Base-by-base conservation (phyloP, 2,329 filamentous ascomycete species). In the Cytospora piceae region DNA sequence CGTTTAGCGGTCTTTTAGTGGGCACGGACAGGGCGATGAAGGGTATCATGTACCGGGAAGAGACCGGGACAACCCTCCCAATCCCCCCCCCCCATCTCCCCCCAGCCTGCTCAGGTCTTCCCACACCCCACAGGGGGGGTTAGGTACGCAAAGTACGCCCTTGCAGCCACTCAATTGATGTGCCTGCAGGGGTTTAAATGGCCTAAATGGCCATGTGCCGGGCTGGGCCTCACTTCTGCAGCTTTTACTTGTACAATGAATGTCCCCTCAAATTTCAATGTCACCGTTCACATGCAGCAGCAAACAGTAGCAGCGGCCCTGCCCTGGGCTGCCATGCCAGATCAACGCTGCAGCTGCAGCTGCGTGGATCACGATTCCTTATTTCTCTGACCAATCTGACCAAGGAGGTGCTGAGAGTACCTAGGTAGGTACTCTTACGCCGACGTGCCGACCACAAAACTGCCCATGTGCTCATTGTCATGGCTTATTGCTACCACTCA, bases 151-250 rank as follows among this genome's bases (percentile, higher is more conserved):
- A 42, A 39, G 51, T 39, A 39, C 34, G 52, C 59, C 51, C 27
- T 29, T 49, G 51, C 60, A 62, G 29, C 37, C 60, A 34, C 60
- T 27, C 31, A 57, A 54, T 49, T 51, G 53, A 62, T 62, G 53
- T 39, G 61, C 42, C 42, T 51, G 42, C 61, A 63, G 53, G 61
- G 61, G 53, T 62, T 4, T n/a, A 39, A 32, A 24, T 51, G 39
- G 52, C 27, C n/a, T 55, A 49, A 42, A 42, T 49, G 60, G 53
- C 52, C 60, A 62, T 62, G 60, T 62, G 52, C 59, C 34, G 27
- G 51, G 51, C 59, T 54, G 49, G 58, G 15, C 51, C 39, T 61
- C 53, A 37, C 12, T 37, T 14, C 34, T 20, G 51, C 58, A 32
- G 58, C 42, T 34, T 2, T 34, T 15, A 12, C 34, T 37, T 34